Percentiles rank a stretch among this genome's conserved stretches.
phyloP scores from a whole-genome alignment of 208 protist species.

The Acanthamoeba royreba region DNA sequence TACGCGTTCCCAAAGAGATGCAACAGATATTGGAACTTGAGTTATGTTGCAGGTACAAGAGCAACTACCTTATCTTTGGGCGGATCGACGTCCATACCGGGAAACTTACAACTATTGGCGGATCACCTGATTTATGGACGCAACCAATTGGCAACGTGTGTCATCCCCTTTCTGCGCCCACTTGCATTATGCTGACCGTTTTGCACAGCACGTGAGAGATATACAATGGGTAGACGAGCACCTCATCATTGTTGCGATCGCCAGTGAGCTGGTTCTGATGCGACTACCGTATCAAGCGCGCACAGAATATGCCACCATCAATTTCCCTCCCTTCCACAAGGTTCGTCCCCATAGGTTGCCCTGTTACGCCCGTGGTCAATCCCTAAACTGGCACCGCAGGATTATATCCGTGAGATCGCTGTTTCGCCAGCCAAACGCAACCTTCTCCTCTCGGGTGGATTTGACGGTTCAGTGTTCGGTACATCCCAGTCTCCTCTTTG shows the following conservation, averaged over 20 bases:
- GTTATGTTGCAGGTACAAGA: not conserved
- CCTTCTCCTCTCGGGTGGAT: conserved; percentile 36
- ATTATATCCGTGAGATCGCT: not conserved
- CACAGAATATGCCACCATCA: not conserved
- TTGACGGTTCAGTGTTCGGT: conserved; percentile 43
- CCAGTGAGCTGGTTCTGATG: not conserved
- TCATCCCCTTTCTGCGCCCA: not conserved
- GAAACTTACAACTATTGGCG: not conserved
- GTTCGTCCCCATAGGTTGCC: not conserved
- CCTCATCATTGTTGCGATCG: not conserved
- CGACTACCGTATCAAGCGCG: not conserved
- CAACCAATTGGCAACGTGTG: not conserved
- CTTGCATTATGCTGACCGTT: too few relatives aligned
- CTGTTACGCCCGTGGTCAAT: not conserved
- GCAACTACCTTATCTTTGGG: conserved; percentile 9
- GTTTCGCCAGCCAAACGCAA: not conserved
- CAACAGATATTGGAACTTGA: not conserved
- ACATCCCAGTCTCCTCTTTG: not conserved
- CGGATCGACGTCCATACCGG: not conserved
- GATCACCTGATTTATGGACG: not conserved
- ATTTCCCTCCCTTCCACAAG: conserved; percentile 30
- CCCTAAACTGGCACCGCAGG: not conserved
- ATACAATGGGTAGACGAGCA: conserved; percentile 32
- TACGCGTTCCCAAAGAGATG: not conserved
- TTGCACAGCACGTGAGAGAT: conserved; percentile 15